These are phyloP conservation scores for Clonostachys chloroleuca DNA, from an alignment of 2,329 filamentous ascomycete species.

Conservation along the genomic window DNA sequence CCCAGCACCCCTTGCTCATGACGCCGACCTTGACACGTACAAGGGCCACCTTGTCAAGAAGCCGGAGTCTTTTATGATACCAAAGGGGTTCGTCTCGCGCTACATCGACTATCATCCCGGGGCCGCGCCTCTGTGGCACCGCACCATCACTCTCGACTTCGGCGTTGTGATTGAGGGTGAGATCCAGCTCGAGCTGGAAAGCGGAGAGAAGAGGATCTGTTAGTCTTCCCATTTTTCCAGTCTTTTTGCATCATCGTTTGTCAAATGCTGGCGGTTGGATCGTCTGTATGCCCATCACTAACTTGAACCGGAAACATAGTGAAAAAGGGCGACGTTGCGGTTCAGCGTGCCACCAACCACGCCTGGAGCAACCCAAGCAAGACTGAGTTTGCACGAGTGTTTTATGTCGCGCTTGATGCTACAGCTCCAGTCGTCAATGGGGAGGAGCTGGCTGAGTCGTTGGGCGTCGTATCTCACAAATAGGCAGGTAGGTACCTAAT, in stretches of 20 bases:
- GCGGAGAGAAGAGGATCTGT: slow-evolving; percentile 29
- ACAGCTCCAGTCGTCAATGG: neutral
- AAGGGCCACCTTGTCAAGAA: neutral
- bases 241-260: no score
- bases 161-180: slow-evolving; percentile 50
- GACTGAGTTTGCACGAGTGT: slow-evolving; percentile 38
- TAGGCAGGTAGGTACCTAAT: no score
- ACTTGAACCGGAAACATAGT: no score
- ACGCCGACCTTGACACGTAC: slow-evolving; percentile 33
- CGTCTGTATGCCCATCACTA: no score
- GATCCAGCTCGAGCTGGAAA: slow-evolving; percentile 47
- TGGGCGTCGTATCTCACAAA: no score
- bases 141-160: slow-evolving; percentile 51
- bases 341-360: slow-evolving; percentile 53
- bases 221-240: no score
- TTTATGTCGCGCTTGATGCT: slow-evolving; percentile 23
- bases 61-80: neutral
- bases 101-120: slow-evolving; percentile 42
- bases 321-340: slow-evolving; percentile 39
- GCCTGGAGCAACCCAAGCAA: slow-evolving; percentile 42
- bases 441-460: neutral
- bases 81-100: slow-evolving; percentile 34
- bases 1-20: slow-evolving; percentile 29
- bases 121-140: slow-evolving; percentile 26
- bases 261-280: no score